Percentiles rank a stretch among this genome's conserved stretches.
Conservation (phyloP, 208 protist genomes). For the Wallacemonas sp. region DNA sequence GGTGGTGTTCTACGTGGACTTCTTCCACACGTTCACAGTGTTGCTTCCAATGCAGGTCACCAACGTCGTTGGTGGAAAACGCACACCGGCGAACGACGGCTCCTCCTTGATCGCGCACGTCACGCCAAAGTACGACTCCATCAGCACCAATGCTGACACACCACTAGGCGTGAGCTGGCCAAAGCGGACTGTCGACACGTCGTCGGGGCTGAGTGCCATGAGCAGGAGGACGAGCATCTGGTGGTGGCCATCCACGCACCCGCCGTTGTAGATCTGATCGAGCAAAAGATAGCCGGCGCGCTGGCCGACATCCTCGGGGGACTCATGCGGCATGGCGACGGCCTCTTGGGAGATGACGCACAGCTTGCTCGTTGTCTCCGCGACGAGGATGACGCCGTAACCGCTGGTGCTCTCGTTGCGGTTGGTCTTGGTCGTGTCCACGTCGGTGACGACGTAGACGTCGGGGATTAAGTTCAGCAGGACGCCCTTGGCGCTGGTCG, state of each 20-base stretch:
- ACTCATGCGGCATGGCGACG: slow-evolving; percentile 59
- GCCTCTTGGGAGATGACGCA: slow-evolving; percentile 87
- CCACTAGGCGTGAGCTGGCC: slow-evolving; percentile 67
- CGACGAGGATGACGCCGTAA: slow-evolving; percentile 91
- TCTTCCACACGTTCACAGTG: slow-evolving; percentile 85
- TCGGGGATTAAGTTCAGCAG: slow-evolving; percentile 91
- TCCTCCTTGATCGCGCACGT: slow-evolving; percentile 83
- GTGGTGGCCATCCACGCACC: slow-evolving; percentile 89
- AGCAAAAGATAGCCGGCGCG: slow-evolving; percentile 76
- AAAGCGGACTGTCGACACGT: slow-evolving; percentile 92
- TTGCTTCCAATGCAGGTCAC: slow-evolving; percentile 90
- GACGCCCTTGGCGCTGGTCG: slow-evolving; percentile 85
- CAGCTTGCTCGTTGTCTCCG: slow-evolving; percentile 89
- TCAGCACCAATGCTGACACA: slow-evolving; percentile 80
- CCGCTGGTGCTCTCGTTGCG: slow-evolving; percentile 65
- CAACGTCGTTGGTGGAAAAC: slow-evolving; percentile 62
- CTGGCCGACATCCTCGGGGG: slow-evolving; percentile 85
- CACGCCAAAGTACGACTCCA: slow-evolving; percentile 89
- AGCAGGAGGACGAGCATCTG: slow-evolving; percentile 91
- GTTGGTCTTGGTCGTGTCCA: slow-evolving; percentile 62
- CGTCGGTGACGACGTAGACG: slow-evolving; percentile 93
- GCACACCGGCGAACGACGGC: slow-evolving; percentile 42
- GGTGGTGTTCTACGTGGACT: slow-evolving; percentile 46
- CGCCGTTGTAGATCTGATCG: slow-evolving; percentile 86
- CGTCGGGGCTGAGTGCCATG: slow-evolving; percentile 90